phyloP scores from a whole-genome alignment of 148 eudicot genomes.

The Spergularia marina region DNA sequence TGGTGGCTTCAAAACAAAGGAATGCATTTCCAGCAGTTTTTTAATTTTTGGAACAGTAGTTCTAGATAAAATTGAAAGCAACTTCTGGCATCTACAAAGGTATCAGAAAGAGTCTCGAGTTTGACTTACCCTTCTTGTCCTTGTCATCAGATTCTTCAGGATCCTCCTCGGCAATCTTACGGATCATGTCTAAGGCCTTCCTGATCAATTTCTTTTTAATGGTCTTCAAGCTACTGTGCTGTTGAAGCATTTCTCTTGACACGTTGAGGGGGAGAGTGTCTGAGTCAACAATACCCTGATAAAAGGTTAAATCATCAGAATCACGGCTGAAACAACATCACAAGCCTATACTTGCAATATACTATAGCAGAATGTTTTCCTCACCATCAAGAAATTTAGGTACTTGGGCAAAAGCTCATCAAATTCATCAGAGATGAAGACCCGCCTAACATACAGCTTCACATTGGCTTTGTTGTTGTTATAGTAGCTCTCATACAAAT shows the following conservation, averaged over 20 bases:
- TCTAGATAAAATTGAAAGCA: not conserved
- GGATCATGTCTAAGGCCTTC: slow-evolving; percentile 99
- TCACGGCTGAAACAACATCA: slow-evolving; percentile 5
- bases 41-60: not conserved
- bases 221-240: slow-evolving; percentile 96
- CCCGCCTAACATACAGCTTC: slow-evolving; percentile 88
- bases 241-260: slow-evolving; percentile 99
- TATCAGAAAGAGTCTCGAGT: not conserved
- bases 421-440: slow-evolving; percentile 97
- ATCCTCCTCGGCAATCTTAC: slow-evolving; percentile 94
- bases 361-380: not conserved
- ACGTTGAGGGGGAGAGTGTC: slow-evolving; percentile 96
- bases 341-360: not conserved
- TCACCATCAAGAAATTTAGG: slow-evolving; percentile 82
- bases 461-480: slow-evolving; percentile 82
- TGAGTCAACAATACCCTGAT: slow-evolving; percentile 97
- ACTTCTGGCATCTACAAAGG: not conserved
- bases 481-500: slow-evolving; percentile 96
- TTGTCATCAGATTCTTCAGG: slow-evolving; percentile 81
- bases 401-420: slow-evolving; percentile 97
- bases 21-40: not conserved
- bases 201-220: slow-evolving; percentile 94
- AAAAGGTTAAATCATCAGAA: slow-evolving; percentile 19
- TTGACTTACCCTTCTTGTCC: slow-evolving; percentile 68
- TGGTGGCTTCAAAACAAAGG: not conserved